These are phyloP conservation scores for Forsythia suspensa DNA, from an alignment of 257 asterid genomes.

Conservation along the genomic window DNA sequence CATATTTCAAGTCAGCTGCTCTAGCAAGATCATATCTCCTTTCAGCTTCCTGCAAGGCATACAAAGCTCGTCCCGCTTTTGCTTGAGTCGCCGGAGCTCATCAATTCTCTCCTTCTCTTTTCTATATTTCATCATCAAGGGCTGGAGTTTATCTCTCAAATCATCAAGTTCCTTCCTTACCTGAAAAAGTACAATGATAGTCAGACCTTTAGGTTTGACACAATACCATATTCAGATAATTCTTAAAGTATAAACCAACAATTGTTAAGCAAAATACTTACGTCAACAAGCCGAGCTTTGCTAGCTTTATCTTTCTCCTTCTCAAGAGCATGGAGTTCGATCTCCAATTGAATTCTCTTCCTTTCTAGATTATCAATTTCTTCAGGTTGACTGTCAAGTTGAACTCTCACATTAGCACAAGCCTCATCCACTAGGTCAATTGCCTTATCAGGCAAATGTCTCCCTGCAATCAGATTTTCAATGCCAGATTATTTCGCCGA, in stretches of 20 bases:
- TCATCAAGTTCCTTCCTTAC: conserved; percentile 87
- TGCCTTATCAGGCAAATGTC: conserved; percentile 81
- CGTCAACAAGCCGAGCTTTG: conserved; percentile 71
- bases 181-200: conserved; percentile 18
- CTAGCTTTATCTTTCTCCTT: conserved; percentile 89
- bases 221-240: not conserved
- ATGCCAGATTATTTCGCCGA: not conserved
- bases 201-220: not conserved
- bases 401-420: conserved; percentile 75
- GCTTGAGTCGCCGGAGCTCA: conserved; percentile 78
- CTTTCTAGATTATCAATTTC: conserved; percentile 72
- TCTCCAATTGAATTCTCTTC: conserved; percentile 73
- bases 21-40: conserved; percentile 91
- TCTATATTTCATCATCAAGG: conserved; percentile 71
- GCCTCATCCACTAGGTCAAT: conserved; percentile 75
- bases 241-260: no score
- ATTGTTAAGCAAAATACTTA: conserved; percentile 6
- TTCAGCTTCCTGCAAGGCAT: conserved; percentile 84
- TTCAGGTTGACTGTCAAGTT: conserved; percentile 78
- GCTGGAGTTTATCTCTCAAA: conserved; percentile 86
- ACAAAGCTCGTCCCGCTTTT: conserved; percentile 72
- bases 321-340: conserved; percentile 74
- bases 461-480: conserved; percentile 42
- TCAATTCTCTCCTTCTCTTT: conserved; percentile 84
- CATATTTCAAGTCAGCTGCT: conserved; percentile 86